Evolutionary conservation across 78 protist genomes (phyloP).

Genomic region (Goniomonas avonlea): DNA sequence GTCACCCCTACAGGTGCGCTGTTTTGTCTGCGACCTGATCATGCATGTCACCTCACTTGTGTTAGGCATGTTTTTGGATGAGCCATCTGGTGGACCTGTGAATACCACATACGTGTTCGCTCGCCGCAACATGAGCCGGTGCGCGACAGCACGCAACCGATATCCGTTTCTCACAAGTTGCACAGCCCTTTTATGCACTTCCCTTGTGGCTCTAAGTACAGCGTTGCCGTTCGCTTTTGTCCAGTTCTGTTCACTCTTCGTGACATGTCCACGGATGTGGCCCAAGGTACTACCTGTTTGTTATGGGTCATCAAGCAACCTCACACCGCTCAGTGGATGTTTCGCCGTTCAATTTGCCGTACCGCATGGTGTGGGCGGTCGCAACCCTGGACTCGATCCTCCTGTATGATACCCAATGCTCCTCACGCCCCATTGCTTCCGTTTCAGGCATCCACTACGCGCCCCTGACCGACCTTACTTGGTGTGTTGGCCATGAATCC

Average conservation of each 20-base stretch:
- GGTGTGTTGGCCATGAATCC: slow-evolving; percentile 20
- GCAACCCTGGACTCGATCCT: slow-evolving; percentile 21
- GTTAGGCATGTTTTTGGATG: too few relatives aligned
- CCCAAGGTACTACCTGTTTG: too few relatives aligned
- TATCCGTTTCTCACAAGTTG: too few relatives aligned
- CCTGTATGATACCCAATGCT: slow-evolving; percentile 32
- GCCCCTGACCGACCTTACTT: slow-evolving; percentile 38
- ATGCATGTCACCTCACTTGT: too few relatives aligned
- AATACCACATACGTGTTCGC: too few relatives aligned
- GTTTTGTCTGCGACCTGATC: too few relatives aligned
- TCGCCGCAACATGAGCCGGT: too few relatives aligned
- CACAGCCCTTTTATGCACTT: neutral
- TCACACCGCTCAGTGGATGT: neutral
- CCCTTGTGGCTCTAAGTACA: neutral
- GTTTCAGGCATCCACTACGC: slow-evolving; percentile 18
- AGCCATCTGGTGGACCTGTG: too few relatives aligned
- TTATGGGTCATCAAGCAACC: too few relatives aligned
- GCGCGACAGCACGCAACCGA: neutral
- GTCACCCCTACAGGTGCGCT: neutral
- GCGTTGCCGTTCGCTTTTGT: neutral
- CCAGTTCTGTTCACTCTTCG: neutral
- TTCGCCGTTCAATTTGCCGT: slow-evolving; percentile 8
- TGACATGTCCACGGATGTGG: too few relatives aligned
- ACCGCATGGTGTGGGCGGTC: slow-evolving; percentile 45
- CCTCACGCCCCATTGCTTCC: neutral